phyloP scores from a whole-genome alignment of 108 stramenopile genomes.

The Schizochytrium sp. region DNA sequence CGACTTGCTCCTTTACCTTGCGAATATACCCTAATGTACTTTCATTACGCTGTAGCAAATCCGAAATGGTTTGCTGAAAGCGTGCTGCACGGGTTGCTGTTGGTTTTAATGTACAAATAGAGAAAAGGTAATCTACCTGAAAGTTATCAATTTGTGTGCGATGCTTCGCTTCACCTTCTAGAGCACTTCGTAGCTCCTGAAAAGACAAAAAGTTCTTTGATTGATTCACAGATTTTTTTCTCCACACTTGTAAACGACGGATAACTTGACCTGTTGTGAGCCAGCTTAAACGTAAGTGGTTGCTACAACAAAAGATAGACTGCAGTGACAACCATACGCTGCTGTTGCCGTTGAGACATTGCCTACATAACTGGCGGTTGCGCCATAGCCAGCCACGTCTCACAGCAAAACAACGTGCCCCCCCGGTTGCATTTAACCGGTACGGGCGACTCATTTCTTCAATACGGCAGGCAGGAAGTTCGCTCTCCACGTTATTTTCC shows the following conservation, averaged over 20 bases:
- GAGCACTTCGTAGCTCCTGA: not conserved
- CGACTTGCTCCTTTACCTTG: not conserved
- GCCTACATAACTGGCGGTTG: not conserved
- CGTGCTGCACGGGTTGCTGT: not conserved
- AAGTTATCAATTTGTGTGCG: not conserved
- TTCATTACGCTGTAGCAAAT: not conserved
- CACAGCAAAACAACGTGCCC: not conserved
- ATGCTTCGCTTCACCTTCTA: conserved; percentile 7
- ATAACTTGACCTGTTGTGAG: not conserved
- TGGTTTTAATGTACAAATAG: not conserved
- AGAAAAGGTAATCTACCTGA: conserved; percentile 39
- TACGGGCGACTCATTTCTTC: not conserved
- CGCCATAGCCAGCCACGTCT: conserved; percentile 2
- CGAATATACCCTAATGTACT: not conserved
- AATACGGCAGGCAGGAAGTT: not conserved
- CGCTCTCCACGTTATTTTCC: not conserved
- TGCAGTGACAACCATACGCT: not conserved
- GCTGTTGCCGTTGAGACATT: not conserved
- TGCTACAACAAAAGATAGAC: conserved; percentile 23
- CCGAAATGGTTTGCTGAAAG: not conserved
- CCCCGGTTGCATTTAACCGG: not conserved
- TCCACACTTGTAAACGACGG: not conserved
- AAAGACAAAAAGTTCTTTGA: not conserved
- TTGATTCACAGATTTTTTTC: not conserved
- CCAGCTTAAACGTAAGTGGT: conserved; percentile 4